Evolutionary conservation across 805 yeast species (phyloP), one percentile per base, ranked within the genome.

Genomic region (Nakazawaea holstii): DNA sequence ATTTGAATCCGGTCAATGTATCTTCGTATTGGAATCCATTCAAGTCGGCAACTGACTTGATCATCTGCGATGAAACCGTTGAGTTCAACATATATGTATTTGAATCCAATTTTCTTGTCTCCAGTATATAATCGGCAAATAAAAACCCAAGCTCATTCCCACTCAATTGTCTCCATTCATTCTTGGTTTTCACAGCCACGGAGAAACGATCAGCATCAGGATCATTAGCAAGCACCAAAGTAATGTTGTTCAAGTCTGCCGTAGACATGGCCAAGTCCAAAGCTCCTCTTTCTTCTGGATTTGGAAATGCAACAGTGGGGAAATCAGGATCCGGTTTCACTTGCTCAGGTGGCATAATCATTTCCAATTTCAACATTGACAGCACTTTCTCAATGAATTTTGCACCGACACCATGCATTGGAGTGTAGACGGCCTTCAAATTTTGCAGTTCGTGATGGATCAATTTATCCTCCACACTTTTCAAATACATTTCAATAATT

Each of bases 121-220:
- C 57, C 8, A 57, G 72, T 27, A 80, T 67, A 57, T 75, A 84
- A 51, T 76, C 74, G 0, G 96, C 96, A 68, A 94, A 88, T 45
- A 94, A 64, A 51, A 79, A 77, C 0, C 98, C 99, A 42, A 92
- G 74, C 61, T 92, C 96, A 63, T 92, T 91, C 2, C 99, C 99
- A 0, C 91, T 83, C 45, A 92, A 66, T 62, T 91, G 97, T 48
- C 64, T 68, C 95, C 96, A 91, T 13, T 57, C 49, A 11, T 70
- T 72, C 49, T 53, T 47, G n/a, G 39, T 45, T 53, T 77, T 80
- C 15, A 86, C 75, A 0, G 96, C 96, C 8, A 79, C 85, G 7
- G 94, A 83, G 59, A 92, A 92, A 50, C 99, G 72, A 62, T 92
- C 99, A 0, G 98, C 99, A 65, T 92, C 99, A 0, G 99, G 99